Evolutionary conservation across 1,284 basidiomycete species (phyloP), one percentile per base, ranked within the genome.

Genomic region (Ganoderma resinaceum): DNA sequence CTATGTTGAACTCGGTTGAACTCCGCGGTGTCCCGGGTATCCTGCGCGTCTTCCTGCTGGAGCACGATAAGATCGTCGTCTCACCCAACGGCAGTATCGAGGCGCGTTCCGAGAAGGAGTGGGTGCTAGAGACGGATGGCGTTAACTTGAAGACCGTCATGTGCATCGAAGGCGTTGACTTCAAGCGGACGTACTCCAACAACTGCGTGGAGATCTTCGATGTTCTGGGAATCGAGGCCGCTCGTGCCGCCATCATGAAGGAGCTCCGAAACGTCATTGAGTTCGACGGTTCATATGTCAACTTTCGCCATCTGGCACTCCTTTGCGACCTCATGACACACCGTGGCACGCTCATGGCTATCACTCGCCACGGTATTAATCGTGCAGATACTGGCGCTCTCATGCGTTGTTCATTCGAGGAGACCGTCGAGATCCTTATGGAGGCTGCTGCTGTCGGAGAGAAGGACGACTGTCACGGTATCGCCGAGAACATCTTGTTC

Each of bases 201-300:
- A 98, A 93, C 81, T 98, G 96, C 80, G 94, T 96, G 67, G 98
- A 99, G 81, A 87, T 99, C 64, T 97, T 96, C 87, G 87, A 95
- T 72, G 95, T 97, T n/a, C 87, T 99, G 63, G 98, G 98, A 77
- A 99, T 99, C 77, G 98, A 99, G 82, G 98, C 97, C 23, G 97
- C 96, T 20, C 92, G 98, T 16, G 95, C 91, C 49, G 95, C 96
- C 16, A 92, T 99, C 75, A 91, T 98, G 86, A 94, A 89, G 82
- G 98, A 99, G 80, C 82, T 99, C 68, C 91, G 95, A 76, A 88
- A 90, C 68, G 97, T 99, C 78, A 98, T 99, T 82, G 96, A 98
- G 82, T 98, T 98, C 83, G 98, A 98, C 79, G 98, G 97, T 87
- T 99, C 97, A 23, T 98, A 99, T 78, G 97, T 99, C 85, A 99